Evolutionary conservation across 2,329 filamentous ascomycete species (phyloP).

Genomic region (Colletotrichum sp.): DNA sequence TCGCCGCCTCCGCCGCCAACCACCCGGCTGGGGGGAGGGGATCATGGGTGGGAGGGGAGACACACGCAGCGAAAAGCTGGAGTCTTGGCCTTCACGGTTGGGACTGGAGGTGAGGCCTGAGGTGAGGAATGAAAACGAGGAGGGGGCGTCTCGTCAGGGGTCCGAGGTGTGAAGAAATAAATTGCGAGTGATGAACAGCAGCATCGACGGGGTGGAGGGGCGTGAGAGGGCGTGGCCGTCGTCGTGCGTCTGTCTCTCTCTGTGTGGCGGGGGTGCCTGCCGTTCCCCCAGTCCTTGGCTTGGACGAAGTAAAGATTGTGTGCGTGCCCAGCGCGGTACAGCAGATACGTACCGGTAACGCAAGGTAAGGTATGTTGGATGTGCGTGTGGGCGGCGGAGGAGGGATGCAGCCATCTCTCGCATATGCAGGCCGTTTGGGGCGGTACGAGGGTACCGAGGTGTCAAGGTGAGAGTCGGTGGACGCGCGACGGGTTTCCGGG

Average conservation of each 20-base stretch:
- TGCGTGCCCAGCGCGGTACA: background rate
- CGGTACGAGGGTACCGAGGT: slow-evolving; percentile 10
- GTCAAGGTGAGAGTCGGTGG: background rate
- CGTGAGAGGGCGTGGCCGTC: slow-evolving; percentile 3
- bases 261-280: slow-evolving; percentile 11
- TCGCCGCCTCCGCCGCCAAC: background rate
- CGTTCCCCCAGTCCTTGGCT: slow-evolving; percentile 18
- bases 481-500: background rate
- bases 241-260: slow-evolving; percentile 6
- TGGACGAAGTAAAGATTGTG: slow-evolving; percentile 18
- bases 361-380: background rate
- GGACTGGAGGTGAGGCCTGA: background rate
- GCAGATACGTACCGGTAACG: slow-evolving; percentile 3
- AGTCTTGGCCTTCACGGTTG: background rate
- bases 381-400: slow-evolving; percentile 3
- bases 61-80: background rate
- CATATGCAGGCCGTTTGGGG: slow-evolving; percentile 22
- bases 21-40: slow-evolving; percentile 3
- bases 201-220: background rate
- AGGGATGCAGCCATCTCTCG: slow-evolving; percentile 20
- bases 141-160: slow-evolving; percentile 4
- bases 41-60: slow-evolving; percentile 2
- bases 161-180: background rate
- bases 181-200: background rate
- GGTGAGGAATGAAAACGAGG: background rate